phyloP scores from a whole-genome alignment of 1,284 basidiomycete species.

The Thecaphora frezii region DNA sequence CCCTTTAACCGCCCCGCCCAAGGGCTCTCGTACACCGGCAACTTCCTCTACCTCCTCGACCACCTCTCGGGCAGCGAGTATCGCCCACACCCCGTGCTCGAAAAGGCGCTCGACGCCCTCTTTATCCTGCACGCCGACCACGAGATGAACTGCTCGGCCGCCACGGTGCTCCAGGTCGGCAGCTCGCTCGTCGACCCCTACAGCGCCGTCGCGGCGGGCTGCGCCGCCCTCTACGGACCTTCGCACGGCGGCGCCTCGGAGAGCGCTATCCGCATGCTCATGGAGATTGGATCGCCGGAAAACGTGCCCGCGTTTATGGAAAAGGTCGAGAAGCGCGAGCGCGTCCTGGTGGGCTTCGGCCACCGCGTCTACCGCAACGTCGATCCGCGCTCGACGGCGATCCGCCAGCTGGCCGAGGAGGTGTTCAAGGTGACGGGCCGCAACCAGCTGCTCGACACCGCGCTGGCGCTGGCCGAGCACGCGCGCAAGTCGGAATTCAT shows the following conservation, averaged over 20 bases:
- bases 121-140: conserved; percentile 81
- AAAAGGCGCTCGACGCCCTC: conserved; percentile 78
- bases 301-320: conserved; percentile 59
- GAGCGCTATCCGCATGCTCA: conserved; percentile 7
- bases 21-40: conserved; percentile 75
- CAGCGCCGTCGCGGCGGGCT: conserved; percentile 66
- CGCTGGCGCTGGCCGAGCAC: conserved; percentile 80
- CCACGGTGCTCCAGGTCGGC: conserved; percentile 75
- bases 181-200: conserved; percentile 84
- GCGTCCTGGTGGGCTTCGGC: conserved; percentile 81
- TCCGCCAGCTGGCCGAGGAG: conserved; percentile 81
- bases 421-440: conserved; percentile 69
- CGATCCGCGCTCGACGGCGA: conserved; percentile 82
- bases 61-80: conserved; percentile 69
- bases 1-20: conserved; percentile 82
- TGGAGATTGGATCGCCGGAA: conserved; percentile 4
- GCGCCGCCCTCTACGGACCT: conserved; percentile 65
- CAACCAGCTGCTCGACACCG: conserved; percentile 78
- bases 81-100: conserved; percentile 75
- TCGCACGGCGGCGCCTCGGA: conserved; percentile 66
- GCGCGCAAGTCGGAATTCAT: conserved; percentile 84
- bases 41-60: conserved; percentile 85
- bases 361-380: conserved; percentile 65
- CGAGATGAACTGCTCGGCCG: conserved; percentile 79
- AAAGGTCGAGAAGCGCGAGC: conserved; percentile 79